Conservation (phyloP, 1,284 basidiomycete genomes). For the Ganoderma lingzhi region DNA sequence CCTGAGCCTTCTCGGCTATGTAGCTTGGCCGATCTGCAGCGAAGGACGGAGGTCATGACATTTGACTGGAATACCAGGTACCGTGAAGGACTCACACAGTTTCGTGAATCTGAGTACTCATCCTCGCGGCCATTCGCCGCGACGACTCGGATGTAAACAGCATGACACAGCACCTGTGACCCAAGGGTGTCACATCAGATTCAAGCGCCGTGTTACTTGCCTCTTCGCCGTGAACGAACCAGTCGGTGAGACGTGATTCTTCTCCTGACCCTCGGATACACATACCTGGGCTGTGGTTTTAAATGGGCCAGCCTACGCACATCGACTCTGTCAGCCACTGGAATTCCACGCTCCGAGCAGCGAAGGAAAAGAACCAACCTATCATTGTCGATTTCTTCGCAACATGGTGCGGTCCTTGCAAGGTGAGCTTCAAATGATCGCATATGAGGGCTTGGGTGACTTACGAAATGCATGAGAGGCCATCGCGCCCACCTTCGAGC, state of each 20-base stretch:
- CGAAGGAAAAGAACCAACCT: conserved; percentile 17
- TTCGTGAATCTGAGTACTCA: no score
- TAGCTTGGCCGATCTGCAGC: no score
- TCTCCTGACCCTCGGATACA: background rate
- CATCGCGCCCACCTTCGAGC: conserved; percentile 17
- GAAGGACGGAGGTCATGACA: no score
- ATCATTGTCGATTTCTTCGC: conserved; percentile 25
- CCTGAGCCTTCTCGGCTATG: no score
- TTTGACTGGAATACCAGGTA: no score
- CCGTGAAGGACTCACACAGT: no score
- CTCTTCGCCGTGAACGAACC: background rate
- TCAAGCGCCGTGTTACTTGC: conserved; percentile 6
- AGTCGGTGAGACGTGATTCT: background rate
- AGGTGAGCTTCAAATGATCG: conserved; percentile 25
- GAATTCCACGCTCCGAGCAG: conserved; percentile 20
- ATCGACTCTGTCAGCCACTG: conserved; percentile 22
- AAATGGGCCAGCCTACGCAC: conserved; percentile 13
- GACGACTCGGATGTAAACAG: no score
- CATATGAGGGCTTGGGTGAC: background rate
- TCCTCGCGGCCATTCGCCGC: no score
- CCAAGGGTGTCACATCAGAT: background rate
- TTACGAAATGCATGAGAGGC: background rate
- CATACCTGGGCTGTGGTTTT: background rate
- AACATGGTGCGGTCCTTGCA: conserved; percentile 22
- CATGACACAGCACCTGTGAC: background rate